Percentiles rank a stretch among this genome's conserved stretches.
Evolutionary conservation across 1,284 basidiomycete species (phyloP).

Genomic region (Schizophyllum commune): DNA sequence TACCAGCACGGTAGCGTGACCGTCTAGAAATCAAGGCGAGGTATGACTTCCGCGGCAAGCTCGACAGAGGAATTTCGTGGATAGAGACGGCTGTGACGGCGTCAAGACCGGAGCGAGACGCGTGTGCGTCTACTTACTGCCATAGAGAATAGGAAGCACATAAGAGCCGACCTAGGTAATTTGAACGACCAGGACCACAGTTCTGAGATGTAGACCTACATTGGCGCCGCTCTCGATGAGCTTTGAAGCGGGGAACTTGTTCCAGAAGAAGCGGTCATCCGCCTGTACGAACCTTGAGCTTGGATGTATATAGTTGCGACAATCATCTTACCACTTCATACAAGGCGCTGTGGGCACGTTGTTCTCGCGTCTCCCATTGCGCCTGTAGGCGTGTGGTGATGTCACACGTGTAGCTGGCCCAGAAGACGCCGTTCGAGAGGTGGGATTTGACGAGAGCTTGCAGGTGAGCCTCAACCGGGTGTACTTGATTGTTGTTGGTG

Average conservation of each 20-base stretch:
- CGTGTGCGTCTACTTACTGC: slow-evolving; percentile 48
- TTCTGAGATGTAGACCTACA: slow-evolving; percentile 36
- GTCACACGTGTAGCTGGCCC: slow-evolving; percentile 92
- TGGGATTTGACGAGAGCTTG: slow-evolving; percentile 84
- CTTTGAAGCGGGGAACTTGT: slow-evolving; percentile 73
- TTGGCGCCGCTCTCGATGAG: slow-evolving; percentile 64
- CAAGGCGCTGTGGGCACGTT: slow-evolving; percentile 42
- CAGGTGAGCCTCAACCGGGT: slow-evolving; percentile 86
- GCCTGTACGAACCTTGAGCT: slow-evolving; percentile 39
- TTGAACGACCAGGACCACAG: slow-evolving; percentile 2
- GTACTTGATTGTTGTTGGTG: slow-evolving; percentile 50
- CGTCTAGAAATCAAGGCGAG: slow-evolving; percentile 89
- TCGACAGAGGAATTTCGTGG: slow-evolving; percentile 78
- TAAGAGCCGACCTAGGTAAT: slow-evolving; percentile 65
- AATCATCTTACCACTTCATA: slow-evolving; percentile 51
- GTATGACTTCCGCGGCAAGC: slow-evolving; percentile 68
- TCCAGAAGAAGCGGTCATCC: slow-evolving; percentile 99
- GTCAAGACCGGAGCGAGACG: neutral
- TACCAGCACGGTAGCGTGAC: slow-evolving; percentile 90
- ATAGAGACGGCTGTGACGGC: slow-evolving; percentile 32
- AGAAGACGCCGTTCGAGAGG: slow-evolving; percentile 71
- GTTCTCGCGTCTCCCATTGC: slow-evolving; percentile 56
- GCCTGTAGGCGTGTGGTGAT: slow-evolving; percentile 84
- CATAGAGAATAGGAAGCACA: slow-evolving; percentile 89
- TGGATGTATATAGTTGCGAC: slow-evolving; percentile 4